Evolutionary conservation across 176 grass and related monocot genomes (phyloP), one percentile per base, ranked within the genome.

Genomic region (Tillandsia fasciculata): DNA sequence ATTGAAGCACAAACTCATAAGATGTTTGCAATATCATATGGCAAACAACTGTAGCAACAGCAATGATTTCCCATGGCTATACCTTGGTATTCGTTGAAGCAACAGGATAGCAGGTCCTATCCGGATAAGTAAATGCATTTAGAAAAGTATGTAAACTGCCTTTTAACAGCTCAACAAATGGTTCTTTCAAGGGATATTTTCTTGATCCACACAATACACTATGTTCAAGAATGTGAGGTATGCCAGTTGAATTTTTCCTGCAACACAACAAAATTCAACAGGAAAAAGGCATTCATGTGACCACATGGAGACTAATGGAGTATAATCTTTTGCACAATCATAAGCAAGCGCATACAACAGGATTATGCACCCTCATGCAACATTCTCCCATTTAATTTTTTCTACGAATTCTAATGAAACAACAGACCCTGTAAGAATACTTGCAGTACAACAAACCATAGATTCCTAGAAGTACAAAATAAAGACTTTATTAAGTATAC

Each of bases 111-210:
- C 94, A 99, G 58, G 94, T 99, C 66, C 89, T 81, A 65, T 99
- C 94, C 1, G 94, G 94, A 88, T 99, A 99, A 72, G 94, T 99
- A 63, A 99, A 99, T 54, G 94, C 94, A 84, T 99, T 99, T 50
- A 99, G 80, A 84, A 99, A 99, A 78, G 94, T 99, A 65, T 99
- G 82, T 72, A 93, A 64, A 68, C 94, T 99, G 54, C 94, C 94
- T 78, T 99, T 99, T 49, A 99, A 77, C 65, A 99, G 82, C 69
- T 99, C 94, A 53, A 99, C 94, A 99, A 99, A 99, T 77, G 94
- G 94, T 82, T 99, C 94, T 86, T 99, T 99, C 66, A 99, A 82
- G 64, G 94, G 94, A 75, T 99, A 99, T 65, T 99, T 99, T 75
- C 89, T 86, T 48, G 94, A 99, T 73, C 94, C 94, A 70, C 94